phyloP scores from a whole-genome alignment of 2,329 filamentous ascomycete genomes.

The Diaporthe batatas region DNA sequence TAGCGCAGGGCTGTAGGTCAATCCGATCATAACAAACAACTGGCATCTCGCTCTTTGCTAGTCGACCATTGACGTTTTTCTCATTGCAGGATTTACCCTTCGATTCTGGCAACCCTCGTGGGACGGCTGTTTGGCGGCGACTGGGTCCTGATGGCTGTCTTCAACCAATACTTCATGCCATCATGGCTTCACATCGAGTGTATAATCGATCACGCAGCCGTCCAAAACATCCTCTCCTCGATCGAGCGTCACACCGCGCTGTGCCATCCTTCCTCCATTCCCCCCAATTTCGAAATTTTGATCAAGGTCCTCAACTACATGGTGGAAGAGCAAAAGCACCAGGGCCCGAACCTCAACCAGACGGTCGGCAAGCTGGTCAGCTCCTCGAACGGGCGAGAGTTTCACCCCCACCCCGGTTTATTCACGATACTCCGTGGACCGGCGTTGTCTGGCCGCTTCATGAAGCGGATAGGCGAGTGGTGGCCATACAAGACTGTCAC shows the following conservation, averaged over 20 bases:
- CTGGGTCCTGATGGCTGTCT: not conserved
- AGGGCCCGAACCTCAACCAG: not conserved
- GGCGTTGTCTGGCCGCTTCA: not conserved
- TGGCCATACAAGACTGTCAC: constrained; percentile 4
- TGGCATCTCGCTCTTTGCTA: not conserved
- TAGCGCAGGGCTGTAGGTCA: constrained; percentile 5
- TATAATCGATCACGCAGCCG: no score
- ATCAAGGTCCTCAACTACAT: not conserved
- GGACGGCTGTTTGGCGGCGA: constrained; percentile 30
- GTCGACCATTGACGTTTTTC: not conserved
- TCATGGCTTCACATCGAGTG: not conserved
- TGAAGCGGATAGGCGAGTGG: not conserved
- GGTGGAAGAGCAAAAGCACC: no score
- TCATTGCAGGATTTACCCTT: not conserved
- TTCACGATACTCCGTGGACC: not conserved
- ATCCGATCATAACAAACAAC: not conserved
- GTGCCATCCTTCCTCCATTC: not conserved
- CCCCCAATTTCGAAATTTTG: not conserved
- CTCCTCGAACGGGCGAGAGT: not conserved
- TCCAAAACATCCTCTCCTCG: not conserved
- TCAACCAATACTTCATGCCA: constrained; percentile 30
- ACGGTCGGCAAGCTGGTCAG: constrained; percentile 16
- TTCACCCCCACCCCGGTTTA: not conserved
- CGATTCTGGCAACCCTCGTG: constrained; percentile 2
- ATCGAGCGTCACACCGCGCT: not conserved